Conservation (phyloP, 192 early-diverging fungal genomes). For the Linnemannia hyalina region DNA sequence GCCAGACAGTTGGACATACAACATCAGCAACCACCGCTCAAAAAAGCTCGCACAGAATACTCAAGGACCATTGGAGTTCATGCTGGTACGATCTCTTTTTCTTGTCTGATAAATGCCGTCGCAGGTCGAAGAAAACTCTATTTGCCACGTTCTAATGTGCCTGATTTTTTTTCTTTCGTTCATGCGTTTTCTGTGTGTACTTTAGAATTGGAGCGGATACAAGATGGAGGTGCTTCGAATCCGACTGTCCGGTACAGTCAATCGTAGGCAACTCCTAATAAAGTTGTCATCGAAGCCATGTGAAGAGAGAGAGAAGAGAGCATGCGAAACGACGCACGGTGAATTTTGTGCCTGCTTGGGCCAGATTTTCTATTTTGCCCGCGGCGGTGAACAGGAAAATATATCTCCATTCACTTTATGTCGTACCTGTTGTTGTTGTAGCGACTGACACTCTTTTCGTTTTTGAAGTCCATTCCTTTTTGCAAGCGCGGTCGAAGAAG, state of each 20-base stretch:
- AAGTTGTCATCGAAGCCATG: not conserved
- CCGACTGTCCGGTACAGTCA: constrained; percentile 54
- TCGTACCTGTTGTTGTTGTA: not conserved
- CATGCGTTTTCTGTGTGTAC: no score
- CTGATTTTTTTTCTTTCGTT: not conserved
- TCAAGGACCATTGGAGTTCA: constrained; percentile 31
- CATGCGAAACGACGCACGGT: not conserved
- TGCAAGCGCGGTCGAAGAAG: no score
- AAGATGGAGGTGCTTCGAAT: constrained; percentile 55
- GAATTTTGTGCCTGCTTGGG: not conserved
- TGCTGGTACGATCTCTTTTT: constrained; percentile 20
- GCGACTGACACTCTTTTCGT: not conserved
- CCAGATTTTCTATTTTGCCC: not conserved
- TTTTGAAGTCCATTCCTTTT: no score
- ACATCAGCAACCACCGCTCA: constrained; percentile 36
- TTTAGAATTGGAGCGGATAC: constrained; percentile 50
- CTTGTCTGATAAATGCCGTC: not conserved
- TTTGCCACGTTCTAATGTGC: not conserved
- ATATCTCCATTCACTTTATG: not conserved
- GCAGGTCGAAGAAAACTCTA: not conserved
- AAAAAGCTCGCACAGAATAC: constrained; percentile 29
- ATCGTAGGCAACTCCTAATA: constrained; percentile 15
- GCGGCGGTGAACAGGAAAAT: not conserved
- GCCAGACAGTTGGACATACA: constrained; percentile 44
- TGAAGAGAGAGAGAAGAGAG: not conserved